A percentile compares a stretch with the other conserved stretches of the same genome.
phyloP scores from a whole-genome alignment of 371 early-diverging fungal species.

The Mucor saturninus region DNA sequence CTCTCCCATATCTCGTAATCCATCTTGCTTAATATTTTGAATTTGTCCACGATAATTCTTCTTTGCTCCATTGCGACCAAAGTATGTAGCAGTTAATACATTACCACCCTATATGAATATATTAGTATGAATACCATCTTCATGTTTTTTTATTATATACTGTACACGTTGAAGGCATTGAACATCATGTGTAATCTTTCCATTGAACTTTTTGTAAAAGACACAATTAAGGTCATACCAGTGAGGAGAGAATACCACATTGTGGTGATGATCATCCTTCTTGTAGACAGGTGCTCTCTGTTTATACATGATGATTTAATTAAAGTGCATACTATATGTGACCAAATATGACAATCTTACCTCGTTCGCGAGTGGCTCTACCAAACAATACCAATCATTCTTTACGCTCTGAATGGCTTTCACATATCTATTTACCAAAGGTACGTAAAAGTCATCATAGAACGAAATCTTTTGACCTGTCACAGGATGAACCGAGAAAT shows the following conservation, averaged over 20 bases:
- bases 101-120: conserved; percentile 61
- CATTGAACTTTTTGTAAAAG: conserved; percentile 77
- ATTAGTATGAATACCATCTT: background rate
- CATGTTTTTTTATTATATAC: background rate
- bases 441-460: conserved; percentile 68
- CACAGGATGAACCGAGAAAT: conserved; percentile 70
- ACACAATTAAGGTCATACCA: conserved; percentile 65
- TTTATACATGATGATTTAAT: background rate
- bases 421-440: conserved; percentile 68
- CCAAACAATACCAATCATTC: conserved; percentile 62
- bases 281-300: conserved; percentile 68
- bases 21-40: conserved; percentile 64
- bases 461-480: conserved; percentile 64
- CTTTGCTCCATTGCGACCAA: conserved; percentile 78
- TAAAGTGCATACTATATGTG: background rate
- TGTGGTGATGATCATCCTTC: conserved; percentile 58
- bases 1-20: conserved; percentile 65
- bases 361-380: conserved; percentile 82
- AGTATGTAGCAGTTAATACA: conserved; percentile 75
- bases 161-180: conserved; percentile 71
- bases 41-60: conserved; percentile 80
- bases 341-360: conserved; percentile 16
- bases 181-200: conserved; percentile 78
- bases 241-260: conserved; percentile 61
- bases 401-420: conserved; percentile 64